phyloP scores from a whole-genome alignment of 441 rosid genomes.

The Syzygium malaccense region DNA sequence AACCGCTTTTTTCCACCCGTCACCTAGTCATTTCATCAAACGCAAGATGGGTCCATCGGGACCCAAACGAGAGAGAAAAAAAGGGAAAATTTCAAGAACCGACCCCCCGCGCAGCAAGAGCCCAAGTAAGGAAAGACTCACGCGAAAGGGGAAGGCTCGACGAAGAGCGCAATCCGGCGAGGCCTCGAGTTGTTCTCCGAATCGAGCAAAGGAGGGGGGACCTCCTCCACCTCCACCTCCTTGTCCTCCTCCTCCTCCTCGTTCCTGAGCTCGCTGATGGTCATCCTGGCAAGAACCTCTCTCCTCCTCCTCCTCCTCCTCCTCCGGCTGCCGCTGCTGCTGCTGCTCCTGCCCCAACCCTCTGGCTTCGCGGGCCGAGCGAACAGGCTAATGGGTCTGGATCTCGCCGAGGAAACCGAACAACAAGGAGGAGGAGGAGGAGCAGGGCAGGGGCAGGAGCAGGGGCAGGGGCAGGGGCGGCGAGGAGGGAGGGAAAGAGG shows the following conservation, averaged over 20 bases:
- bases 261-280: conserved; percentile 33
- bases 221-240: conserved; percentile 24
- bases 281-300: conserved; percentile 26
- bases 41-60: not conserved
- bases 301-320: conserved; percentile 9
- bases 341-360: not conserved
- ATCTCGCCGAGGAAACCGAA: not conserved
- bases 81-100: not conserved
- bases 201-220: conserved; percentile 41
- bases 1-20: not conserved
- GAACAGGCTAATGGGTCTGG: conserved; percentile 30
- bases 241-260: conserved; percentile 13
- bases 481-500: conserved; percentile 17
- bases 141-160: conserved; percentile 99
- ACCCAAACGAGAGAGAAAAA: not conserved
- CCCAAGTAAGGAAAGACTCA: conserved; percentile 22
- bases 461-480: conserved; percentile 2
- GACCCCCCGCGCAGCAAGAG: not conserved
- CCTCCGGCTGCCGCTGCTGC: conserved; percentile 4
- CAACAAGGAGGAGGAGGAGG: conserved; percentile 10
- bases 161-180: conserved; percentile 86
- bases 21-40: conserved; percentile 7
- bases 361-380: not conserved
- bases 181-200: conserved; percentile 50
- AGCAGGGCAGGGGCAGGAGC: conserved; percentile 11